Evolutionary conservation across 2,329 filamentous ascomycete genomes (phyloP).

Genomic region (Calycina herbarum): DNA sequence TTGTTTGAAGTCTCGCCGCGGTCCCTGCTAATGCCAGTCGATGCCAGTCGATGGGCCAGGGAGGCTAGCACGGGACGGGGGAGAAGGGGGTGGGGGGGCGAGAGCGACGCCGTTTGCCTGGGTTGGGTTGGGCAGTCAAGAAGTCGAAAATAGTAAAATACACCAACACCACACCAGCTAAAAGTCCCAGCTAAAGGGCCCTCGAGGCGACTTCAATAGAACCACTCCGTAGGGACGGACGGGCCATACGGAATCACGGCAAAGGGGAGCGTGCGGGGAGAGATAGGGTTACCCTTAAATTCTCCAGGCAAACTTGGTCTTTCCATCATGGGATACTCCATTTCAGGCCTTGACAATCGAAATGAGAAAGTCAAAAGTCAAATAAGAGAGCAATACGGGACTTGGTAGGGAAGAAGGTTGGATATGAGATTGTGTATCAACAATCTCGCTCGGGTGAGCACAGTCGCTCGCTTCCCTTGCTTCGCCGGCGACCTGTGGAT

Average conservation of each 20-base stretch:
- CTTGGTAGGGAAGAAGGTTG: neutral
- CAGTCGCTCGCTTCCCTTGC: neutral
- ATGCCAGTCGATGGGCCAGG: neutral
- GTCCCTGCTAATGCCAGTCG: neutral
- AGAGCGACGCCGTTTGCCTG: neutral
- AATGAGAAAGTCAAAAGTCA: neutral
- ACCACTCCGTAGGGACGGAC: neutral
- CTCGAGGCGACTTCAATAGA: neutral
- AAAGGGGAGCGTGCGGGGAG: neutral
- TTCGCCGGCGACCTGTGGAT: neutral
- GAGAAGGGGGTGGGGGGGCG: neutral
- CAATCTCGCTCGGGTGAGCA: neutral
- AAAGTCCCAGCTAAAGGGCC: neutral
- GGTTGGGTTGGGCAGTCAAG: neutral
- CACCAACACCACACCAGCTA: neutral
- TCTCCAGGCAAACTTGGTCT: neutral
- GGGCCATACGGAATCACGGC: neutral
- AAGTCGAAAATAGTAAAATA: neutral
- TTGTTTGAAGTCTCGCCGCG: slow-evolving; percentile 3
- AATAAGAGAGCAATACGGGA: neutral
- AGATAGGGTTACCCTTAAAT: neutral
- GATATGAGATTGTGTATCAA: neutral
- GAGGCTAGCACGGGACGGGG: neutral
- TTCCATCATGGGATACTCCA: neutral
- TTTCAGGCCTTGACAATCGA: neutral